Conservation (phyloP, 2,329 filamentous ascomycete species). For the Sarocladiaceae sp. region DNA sequence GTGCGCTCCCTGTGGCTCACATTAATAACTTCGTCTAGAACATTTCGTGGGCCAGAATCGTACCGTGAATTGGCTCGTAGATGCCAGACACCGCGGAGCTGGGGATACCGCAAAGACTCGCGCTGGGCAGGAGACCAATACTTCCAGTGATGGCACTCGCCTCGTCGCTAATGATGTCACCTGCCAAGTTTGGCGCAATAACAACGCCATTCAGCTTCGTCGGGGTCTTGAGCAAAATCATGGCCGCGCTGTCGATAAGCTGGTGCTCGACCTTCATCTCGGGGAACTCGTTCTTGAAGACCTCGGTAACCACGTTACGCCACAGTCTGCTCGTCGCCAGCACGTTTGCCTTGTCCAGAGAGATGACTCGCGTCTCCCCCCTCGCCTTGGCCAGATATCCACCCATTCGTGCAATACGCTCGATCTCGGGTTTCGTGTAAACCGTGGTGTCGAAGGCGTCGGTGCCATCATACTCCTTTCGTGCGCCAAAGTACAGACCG, state of each 20-base stretch:
- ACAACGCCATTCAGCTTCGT: conserved; percentile 87
- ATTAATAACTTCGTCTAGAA: conserved; percentile 11
- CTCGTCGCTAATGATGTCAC: conserved; percentile 17
- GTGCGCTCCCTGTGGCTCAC: conserved; percentile 62
- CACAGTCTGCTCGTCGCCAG: conserved; percentile 79
- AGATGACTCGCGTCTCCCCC: conserved; percentile 64
- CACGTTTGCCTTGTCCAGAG: conserved; percentile 89
- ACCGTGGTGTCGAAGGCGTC: conserved; percentile 76
- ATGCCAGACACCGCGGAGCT: conserved; percentile 15
- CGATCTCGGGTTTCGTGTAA: conserved; percentile 76
- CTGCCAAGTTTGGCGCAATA: conserved; percentile 66
- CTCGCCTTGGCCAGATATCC: conserved; percentile 71
- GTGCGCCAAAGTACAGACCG: conserved; percentile 87
- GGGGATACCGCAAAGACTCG: conserved; percentile 19
- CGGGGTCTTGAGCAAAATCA: conserved; percentile 93
- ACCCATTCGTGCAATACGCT: conserved; percentile 75
- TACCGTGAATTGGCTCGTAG: conserved; percentile 18
- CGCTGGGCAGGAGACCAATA: conserved; percentile 18
- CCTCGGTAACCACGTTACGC: conserved; percentile 74
- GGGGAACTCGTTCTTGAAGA: conserved; percentile 82
- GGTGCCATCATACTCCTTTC: conserved; percentile 66
- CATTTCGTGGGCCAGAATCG: conserved; percentile 12
- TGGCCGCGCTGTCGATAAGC: conserved; percentile 85
- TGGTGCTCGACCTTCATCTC: conserved; percentile 77
- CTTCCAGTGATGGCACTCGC: conserved; percentile 16